Evolutionary conservation across 2,329 filamentous ascomycete genomes (phyloP).

Genomic region (Rutstroemia sp.): DNA sequence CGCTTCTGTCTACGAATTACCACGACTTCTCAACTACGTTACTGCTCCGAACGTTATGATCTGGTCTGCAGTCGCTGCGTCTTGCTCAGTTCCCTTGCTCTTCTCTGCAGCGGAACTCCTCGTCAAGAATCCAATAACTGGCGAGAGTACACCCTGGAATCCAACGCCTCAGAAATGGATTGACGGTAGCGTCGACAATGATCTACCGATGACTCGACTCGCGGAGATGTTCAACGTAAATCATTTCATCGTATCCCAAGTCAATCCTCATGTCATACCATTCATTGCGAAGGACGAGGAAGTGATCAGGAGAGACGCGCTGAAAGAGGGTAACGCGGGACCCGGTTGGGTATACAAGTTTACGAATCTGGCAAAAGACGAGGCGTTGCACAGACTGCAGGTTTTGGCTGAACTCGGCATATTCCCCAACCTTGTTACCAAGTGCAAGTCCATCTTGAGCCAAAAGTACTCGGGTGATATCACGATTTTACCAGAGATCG

Average conservation of each 20-base stretch:
- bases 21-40: slow-evolving; percentile 81
- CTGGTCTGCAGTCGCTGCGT: slow-evolving; percentile 94
- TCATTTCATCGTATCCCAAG: slow-evolving; percentile 94
- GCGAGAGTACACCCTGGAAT: slow-evolving; percentile 74
- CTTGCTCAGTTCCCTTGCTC: slow-evolving; percentile 83
- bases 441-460: slow-evolving; percentile 71
- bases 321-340: slow-evolving; percentile 22
- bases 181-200: slow-evolving; percentile 90
- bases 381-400: slow-evolving; percentile 73
- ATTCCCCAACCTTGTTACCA: slow-evolving; percentile 71
- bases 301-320: slow-evolving; percentile 33
- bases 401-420: slow-evolving; percentile 74
- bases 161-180: slow-evolving; percentile 81
- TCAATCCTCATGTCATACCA: slow-evolving; percentile 88
- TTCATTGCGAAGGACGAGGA: slow-evolving; percentile 71
- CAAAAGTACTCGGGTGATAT: slow-evolving; percentile 95
- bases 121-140: slow-evolving; percentile 78
- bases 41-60: slow-evolving; percentile 92
- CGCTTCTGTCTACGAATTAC: slow-evolving; percentile 79
- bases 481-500: slow-evolving; percentile 80
- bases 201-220: slow-evolving; percentile 82
- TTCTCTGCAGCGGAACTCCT: slow-evolving; percentile 74
- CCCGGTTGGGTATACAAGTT: slow-evolving; percentile 56
- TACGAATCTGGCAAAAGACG: slow-evolving; percentile 68
- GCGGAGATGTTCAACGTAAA: slow-evolving; percentile 98